A percentile compares a stretch with the other conserved stretches of the same genome.
Conservation (phyloP, 768 basidiomycete species). For the Hypsizygus marmoreus region DNA sequence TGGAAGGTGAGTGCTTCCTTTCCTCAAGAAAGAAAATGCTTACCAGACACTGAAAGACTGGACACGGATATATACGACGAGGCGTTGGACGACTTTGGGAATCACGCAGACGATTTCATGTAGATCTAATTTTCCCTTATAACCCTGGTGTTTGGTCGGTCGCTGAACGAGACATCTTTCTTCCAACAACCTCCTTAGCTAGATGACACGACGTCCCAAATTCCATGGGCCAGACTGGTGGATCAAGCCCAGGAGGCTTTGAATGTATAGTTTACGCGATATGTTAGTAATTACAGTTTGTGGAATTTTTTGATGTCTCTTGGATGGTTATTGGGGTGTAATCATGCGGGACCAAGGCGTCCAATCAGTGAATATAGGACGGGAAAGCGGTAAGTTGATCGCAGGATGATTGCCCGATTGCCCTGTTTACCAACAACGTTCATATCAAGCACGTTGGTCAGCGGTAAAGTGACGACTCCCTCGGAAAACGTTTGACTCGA, state of each 20-base stretch:
- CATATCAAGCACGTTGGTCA: constrained; percentile 5
- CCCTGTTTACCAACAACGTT: constrained; percentile 10
- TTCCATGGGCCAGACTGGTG: constrained; percentile 2
- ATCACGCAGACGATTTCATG: constrained; percentile 85
- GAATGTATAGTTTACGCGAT: neutral
- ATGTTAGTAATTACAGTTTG: no score
- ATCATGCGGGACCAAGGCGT: no score
- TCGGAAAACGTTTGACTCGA: constrained; percentile 1
- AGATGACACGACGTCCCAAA: constrained; percentile 9
- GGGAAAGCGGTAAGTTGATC: neutral
- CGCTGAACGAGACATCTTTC: neutral
- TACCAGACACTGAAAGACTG: constrained; percentile 45
- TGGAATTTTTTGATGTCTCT: no score
- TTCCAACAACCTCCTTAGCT: constrained; percentile 2
- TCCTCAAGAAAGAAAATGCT: neutral
- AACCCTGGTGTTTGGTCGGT: neutral
- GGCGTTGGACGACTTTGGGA: constrained; percentile 85
- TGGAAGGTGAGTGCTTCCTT: constrained; percentile 49
- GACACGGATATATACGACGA: constrained; percentile 87
- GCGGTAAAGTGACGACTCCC: neutral
- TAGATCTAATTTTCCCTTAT: constrained; percentile 38
- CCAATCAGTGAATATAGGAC: no score
- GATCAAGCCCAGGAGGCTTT: constrained; percentile 12
- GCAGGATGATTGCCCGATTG: neutral
- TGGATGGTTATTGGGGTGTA: no score